Conservation (phyloP, 345 rosid genomes). For the Citrus cavaleriei region DNA sequence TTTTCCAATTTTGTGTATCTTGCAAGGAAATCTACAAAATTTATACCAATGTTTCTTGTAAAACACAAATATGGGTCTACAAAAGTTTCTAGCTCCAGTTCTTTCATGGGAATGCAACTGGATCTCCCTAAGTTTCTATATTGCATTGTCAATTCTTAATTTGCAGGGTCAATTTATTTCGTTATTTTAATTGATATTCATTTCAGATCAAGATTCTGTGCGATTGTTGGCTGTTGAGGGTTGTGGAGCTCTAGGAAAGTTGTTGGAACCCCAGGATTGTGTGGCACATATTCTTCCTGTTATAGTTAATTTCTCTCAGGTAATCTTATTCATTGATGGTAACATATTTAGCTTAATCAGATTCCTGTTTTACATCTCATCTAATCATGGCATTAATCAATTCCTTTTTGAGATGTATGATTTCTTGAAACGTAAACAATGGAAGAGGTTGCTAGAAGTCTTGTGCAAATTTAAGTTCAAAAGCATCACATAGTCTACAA, state of each 20-base stretch:
- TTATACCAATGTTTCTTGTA: neutral
- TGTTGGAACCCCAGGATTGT: conserved; percentile 76
- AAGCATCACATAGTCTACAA: neutral
- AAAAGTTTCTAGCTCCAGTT: neutral
- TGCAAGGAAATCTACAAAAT: neutral
- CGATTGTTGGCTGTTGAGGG: conserved; percentile 81
- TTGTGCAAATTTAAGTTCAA: neutral
- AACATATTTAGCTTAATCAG: neutral
- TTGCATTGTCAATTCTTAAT: neutral
- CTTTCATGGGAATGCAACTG: neutral
- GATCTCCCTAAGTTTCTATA: neutral
- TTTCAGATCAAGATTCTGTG: conserved; percentile 76
- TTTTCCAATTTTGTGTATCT: neutral
- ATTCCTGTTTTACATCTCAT: neutral
- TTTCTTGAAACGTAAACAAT: neutral
- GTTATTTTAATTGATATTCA: conserved; percentile 1
- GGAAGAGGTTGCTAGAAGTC: neutral
- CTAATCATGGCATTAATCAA: neutral
- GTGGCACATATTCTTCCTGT: conserved; percentile 68
- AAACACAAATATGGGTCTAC: neutral
- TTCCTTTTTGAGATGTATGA: neutral
- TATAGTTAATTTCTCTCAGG: conserved; percentile 81
- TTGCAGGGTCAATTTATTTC: neutral
- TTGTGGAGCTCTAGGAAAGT: conserved; percentile 70
- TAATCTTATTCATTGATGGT: conserved; percentile 11